A percentile compares a stretch with the other conserved stretches of the same genome.
Conservation (phyloP, 441 rosid species). For the Erodium moschatum region DNA sequence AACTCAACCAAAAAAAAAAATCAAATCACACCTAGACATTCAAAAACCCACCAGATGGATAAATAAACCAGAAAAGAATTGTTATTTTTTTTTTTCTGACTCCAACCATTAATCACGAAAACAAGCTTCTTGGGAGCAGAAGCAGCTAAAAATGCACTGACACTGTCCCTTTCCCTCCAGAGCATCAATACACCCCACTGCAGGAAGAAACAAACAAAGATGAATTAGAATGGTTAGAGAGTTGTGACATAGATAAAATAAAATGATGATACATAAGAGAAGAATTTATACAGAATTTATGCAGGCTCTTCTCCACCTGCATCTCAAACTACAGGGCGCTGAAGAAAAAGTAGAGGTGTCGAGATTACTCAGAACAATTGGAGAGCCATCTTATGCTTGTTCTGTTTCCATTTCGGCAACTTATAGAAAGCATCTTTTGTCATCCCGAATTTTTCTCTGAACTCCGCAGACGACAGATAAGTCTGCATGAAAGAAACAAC, state of each 20-base stretch:
- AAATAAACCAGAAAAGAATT: conserved; percentile 16
- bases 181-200: too few species aligned
- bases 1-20: conserved; percentile 16
- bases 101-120: neutral
- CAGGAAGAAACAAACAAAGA: too few species aligned
- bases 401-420: conserved; percentile 97
- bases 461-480: conserved; percentile 62
- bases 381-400: conserved; percentile 85
- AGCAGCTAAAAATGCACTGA: too few species aligned
- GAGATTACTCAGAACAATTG: conserved; percentile 50
- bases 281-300: conserved; percentile 25
- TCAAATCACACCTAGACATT: conserved; percentile 24
- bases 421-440: conserved; percentile 65
- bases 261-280: neutral
- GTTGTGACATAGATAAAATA: neutral
- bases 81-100: conserved; percentile 11
- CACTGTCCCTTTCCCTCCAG: too few species aligned
- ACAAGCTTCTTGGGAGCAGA: too few species aligned
- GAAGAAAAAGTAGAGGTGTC: too few species aligned
- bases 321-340: conserved; percentile 9
- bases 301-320: conserved; percentile 32
- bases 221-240: too few species aligned
- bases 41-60: conserved; percentile 28
- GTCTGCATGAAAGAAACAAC: conserved; percentile 44
- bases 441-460: conserved; percentile 92